phyloP scores from a whole-genome alignment of 768 basidiomycete genomes.

The Tylopilus cervinicoccineus region DNA sequence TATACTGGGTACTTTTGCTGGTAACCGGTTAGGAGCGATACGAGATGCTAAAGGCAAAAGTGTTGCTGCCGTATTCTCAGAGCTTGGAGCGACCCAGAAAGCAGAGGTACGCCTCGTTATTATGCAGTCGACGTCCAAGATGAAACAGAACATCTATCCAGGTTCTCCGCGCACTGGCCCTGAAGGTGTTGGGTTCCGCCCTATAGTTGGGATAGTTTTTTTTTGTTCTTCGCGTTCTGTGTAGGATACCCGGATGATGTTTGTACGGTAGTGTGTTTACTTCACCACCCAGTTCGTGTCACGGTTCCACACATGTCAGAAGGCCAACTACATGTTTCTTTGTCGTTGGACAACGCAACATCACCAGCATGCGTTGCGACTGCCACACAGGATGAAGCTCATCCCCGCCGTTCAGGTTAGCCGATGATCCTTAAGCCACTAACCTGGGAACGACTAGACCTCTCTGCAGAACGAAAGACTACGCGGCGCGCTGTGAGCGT shows the following conservation, averaged over 20 bases:
- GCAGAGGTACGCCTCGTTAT: slow-evolving; percentile 68
- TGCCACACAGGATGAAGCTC: background rate
- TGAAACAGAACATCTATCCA: slow-evolving; percentile 25
- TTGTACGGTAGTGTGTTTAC: background rate
- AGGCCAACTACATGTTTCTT: background rate
- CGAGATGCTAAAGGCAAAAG: slow-evolving; percentile 94
- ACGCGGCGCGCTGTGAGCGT: slow-evolving; percentile 15
- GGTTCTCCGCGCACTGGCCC: slow-evolving; percentile 77
- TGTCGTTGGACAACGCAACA: background rate
- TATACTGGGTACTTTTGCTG: slow-evolving; percentile 81
- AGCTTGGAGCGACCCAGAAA: slow-evolving; percentile 74
- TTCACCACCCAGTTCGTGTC: background rate
- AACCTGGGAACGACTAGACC: slow-evolving; percentile 4
- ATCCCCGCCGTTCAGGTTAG: slow-evolving; percentile 17
- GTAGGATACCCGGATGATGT: slow-evolving; percentile 7
- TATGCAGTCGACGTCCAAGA: background rate
- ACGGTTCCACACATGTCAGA: slow-evolving; percentile 5
- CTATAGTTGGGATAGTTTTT: slow-evolving; percentile 17
- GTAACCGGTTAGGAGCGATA: slow-evolving; percentile 87
- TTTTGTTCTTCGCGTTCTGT: background rate
- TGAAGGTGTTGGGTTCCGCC: slow-evolving; percentile 78
- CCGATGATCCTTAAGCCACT: slow-evolving; percentile 1
- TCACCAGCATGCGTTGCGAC: slow-evolving; percentile 2
- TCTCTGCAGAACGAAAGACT: slow-evolving; percentile 11
- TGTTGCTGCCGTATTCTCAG: slow-evolving; percentile 82